Evolutionary conservation across 257 asterid genomes (phyloP), one percentile per base, ranked within the genome.

Genomic region (Schizonepeta tenuifolia): DNA sequence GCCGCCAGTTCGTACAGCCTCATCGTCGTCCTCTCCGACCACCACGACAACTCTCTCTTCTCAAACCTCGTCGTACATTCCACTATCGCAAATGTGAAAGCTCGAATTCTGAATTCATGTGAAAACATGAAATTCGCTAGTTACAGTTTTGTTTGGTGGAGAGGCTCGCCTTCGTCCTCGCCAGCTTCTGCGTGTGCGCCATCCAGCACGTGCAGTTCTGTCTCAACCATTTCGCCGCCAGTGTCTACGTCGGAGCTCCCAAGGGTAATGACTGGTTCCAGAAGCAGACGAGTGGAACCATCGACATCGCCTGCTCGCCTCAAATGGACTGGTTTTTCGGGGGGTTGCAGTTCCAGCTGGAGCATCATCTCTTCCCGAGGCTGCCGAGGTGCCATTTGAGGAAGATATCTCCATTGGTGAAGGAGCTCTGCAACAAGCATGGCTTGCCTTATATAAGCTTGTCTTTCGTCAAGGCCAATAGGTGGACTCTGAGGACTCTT

Each of bases 261-360:
- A 80, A 78, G 69, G 97, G 96, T 28, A 88, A 88, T 14, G 87
- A 86, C 18, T 93, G 98, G 97, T 93, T 93, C 15, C 90, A 93
- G 76, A 91, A 90, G 57, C 98, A 93, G 75, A 87, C 96, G 0
- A 58, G 79, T 0, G 98, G 98, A 14, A 87, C 96, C 0, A 91
- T 93, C 0, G 91, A 91, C 59, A 93, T 93, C n/a, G 17, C 86
- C 0, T 91, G 97, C 53, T 71, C 87, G 1, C 56, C 96, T 20
- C 70, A 71, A 75, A 88, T 91, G 97, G 97, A 93, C 77, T 93
- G 96, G 95, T 81, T 93, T 66, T 91, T 71, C 7, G 98, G 98
- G 0, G 98, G 98, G 12, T 55, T 93, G 50, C 96, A 93, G 38
- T 93, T 94, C 65, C 98, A 94, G 87, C 82, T 91, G 0, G 98